Conservation (phyloP, 2,329 filamentous ascomycete genomes). For the Diaporthe vaccinii region DNA sequence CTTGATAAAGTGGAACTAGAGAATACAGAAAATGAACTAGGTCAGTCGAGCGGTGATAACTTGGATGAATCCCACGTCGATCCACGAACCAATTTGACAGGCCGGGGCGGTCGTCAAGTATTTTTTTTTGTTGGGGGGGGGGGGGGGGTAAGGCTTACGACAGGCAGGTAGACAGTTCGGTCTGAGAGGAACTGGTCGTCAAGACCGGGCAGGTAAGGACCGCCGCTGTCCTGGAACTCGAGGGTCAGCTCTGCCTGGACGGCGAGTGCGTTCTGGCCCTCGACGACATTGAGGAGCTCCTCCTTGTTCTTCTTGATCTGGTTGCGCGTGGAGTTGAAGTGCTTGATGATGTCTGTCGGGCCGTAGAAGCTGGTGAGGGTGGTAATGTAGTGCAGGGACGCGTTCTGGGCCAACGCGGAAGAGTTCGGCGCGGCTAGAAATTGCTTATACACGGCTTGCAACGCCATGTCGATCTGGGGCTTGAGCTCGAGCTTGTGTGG, state of each 20-base stretch:
- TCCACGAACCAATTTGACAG: slow-evolving; percentile 9
- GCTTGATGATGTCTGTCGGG: slow-evolving; percentile 83
- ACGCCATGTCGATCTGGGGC: slow-evolving; percentile 55
- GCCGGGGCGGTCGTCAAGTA: neutral
- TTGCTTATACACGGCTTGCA: slow-evolving; percentile 74
- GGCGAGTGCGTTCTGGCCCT: slow-evolving; percentile 77
- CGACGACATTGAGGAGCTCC: slow-evolving; percentile 79
- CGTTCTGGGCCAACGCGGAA: slow-evolving; percentile 73
- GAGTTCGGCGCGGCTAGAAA: slow-evolving; percentile 78
- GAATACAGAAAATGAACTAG: neutral
- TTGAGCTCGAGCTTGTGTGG: neutral
- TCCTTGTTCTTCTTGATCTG: slow-evolving; percentile 88
- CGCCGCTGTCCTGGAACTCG: slow-evolving; percentile 85
- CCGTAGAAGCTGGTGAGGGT: slow-evolving; percentile 83
- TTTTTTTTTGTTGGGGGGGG: too few species aligned
- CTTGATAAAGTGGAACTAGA: slow-evolving; percentile 86
- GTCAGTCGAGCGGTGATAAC: slow-evolving; percentile 18
- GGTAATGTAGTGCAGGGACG: slow-evolving; percentile 88
- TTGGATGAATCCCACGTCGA: neutral
- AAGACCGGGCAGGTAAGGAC: slow-evolving; percentile 86
- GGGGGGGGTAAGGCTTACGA: slow-evolving; percentile 71
- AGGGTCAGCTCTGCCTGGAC: slow-evolving; percentile 86
- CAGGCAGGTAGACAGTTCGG: slow-evolving; percentile 80
- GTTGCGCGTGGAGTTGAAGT: slow-evolving; percentile 78
- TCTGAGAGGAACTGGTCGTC: slow-evolving; percentile 96